phyloP scores from a whole-genome alignment of 2,329 filamentous ascomycete genomes.

The Cladophialophora carrionii region DNA sequence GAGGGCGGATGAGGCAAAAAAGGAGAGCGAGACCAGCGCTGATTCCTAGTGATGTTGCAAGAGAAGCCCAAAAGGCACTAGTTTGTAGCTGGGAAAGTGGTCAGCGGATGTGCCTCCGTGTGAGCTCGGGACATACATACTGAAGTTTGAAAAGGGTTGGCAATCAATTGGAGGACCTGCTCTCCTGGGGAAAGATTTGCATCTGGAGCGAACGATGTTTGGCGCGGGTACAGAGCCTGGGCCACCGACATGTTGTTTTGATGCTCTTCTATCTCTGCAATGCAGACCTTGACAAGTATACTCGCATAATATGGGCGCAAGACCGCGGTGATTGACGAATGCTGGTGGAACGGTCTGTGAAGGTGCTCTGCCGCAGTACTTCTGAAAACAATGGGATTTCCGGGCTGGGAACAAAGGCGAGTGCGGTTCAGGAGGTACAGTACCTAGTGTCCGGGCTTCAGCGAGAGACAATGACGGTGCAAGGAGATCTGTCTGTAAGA shows the following conservation, averaged over 20 bases:
- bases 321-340: background rate
- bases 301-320: conserved; percentile 6
- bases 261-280: conserved; percentile 6
- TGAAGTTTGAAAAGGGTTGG: conserved; percentile 51
- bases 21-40: conserved; percentile 72
- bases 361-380: background rate
- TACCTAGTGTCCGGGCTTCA: conserved; percentile 4
- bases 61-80: conserved; percentile 73
- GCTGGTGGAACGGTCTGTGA: background rate
- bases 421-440: background rate
- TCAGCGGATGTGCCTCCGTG: conserved; percentile 11
- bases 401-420: conserved; percentile 17
- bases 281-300: conserved; percentile 7
- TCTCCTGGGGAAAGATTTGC: conserved; percentile 39
- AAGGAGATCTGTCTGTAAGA: conserved; percentile 4
- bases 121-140: conserved; percentile 40
- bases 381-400: conserved; percentile 16
- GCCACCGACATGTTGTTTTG: conserved; percentile 28
- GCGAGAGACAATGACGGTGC: conserved; percentile 16
- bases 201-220: conserved; percentile 22
- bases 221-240: conserved; percentile 24
- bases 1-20: conserved; percentile 88
- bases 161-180: conserved; percentile 50
- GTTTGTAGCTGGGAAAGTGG: conserved; percentile 53
- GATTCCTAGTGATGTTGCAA: conserved; percentile 77